Conservation (phyloP, 176 grass and related monocot species). For the Pontederia crassipes region DNA sequence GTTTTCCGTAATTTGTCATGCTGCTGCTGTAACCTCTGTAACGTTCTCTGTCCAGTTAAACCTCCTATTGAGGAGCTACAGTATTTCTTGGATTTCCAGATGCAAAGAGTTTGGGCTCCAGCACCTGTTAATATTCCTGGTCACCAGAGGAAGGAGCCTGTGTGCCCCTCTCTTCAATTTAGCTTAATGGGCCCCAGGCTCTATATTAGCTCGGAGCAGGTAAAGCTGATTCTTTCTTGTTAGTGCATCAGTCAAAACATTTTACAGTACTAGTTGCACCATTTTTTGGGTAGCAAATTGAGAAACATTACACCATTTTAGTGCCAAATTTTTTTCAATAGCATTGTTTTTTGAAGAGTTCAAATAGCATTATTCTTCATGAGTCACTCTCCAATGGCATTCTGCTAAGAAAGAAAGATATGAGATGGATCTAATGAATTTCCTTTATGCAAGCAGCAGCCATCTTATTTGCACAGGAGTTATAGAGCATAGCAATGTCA, state of each 20-base stretch:
- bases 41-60: constrained; percentile 55
- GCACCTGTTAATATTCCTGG: constrained; percentile 61
- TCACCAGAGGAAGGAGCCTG: constrained; percentile 81
- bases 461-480: too few relatives aligned
- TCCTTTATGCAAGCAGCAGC: too few relatives aligned
- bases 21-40: constrained; percentile 3
- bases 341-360: too few relatives aligned
- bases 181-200: constrained; percentile 92
- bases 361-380: too few relatives aligned
- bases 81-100: constrained; percentile 97
- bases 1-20: not conserved
- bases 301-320: too few relatives aligned
- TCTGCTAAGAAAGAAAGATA: too few relatives aligned
- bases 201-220: constrained; percentile 97
- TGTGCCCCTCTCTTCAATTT: constrained; percentile 90
- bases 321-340: too few relatives aligned
- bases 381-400: too few relatives aligned
- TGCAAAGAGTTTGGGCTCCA: constrained; percentile 82
- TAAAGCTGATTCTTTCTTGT: constrained; percentile 21
- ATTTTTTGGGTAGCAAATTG: too few relatives aligned
- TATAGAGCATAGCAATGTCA: too few relatives aligned
- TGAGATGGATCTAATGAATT: too few relatives aligned
- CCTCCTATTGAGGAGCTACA: constrained; percentile 93
- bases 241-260: not conserved
- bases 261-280: not conserved